Conservation (phyloP, 2,329 filamentous ascomycete species). For the Sporothrix pallida region DNA sequence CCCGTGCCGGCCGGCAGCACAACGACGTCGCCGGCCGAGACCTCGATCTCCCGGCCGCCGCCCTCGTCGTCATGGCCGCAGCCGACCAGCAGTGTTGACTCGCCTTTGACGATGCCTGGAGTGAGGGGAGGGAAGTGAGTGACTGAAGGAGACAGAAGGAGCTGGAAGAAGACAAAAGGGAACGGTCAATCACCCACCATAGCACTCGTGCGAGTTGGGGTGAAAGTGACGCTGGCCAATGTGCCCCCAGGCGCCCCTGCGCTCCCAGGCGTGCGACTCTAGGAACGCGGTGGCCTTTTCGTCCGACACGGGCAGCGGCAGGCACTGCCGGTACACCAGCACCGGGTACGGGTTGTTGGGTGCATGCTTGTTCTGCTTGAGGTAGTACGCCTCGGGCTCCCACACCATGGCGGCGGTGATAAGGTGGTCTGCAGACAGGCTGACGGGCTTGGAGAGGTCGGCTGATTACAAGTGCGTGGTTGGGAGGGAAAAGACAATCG, state of each 20-base stretch:
- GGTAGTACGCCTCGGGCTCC: slow-evolving; percentile 24
- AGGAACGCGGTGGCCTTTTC: slow-evolving; percentile 27
- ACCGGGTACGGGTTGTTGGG: slow-evolving; percentile 24
- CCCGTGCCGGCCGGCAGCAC: slow-evolving; percentile 26
- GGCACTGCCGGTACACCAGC: slow-evolving; percentile 27
- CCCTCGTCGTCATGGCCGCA: slow-evolving; percentile 24
- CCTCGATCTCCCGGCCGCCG: slow-evolving; percentile 22
- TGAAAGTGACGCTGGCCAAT: slow-evolving; percentile 28
- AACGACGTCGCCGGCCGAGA: slow-evolving; percentile 26
- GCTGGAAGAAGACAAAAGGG: not conserved
- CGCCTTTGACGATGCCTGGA: slow-evolving; percentile 17
- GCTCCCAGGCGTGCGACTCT: slow-evolving; percentile 28
- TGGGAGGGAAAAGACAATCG: not conserved
- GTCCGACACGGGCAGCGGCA: slow-evolving; percentile 24
- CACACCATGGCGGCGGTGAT: slow-evolving; percentile 20
- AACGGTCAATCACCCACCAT: slow-evolving; percentile 7
- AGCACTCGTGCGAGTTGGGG: slow-evolving; percentile 28
- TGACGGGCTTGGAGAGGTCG: not conserved
- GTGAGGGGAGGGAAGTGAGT: not conserved
- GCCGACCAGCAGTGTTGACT: slow-evolving; percentile 24
- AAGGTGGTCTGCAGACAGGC: not conserved
- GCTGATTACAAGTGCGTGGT: not conserved
- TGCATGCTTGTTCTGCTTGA: slow-evolving; percentile 23
- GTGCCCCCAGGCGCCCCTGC: slow-evolving; percentile 27
- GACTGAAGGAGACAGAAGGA: not conserved